Evolutionary conservation across 2,329 filamentous ascomycete species (phyloP), one percentile per base, ranked within the genome.

Genomic region (Xylaria sp.): DNA sequence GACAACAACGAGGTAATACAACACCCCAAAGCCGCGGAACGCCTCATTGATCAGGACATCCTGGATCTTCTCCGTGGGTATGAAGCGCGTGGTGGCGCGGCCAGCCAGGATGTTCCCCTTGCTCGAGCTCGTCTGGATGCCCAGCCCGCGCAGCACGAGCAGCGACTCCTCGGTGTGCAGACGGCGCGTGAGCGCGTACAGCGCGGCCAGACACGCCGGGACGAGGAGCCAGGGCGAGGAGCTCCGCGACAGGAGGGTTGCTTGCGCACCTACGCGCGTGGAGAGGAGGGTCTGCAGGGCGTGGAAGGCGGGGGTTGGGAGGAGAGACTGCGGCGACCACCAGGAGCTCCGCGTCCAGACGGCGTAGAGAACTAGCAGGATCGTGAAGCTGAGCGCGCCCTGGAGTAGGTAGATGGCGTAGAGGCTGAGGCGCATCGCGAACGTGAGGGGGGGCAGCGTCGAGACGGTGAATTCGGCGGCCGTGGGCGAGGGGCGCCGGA

Each of bases 1-100:
- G 61, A 98, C 91, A 34, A 98, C 92, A 4, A 93, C 89, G 8
- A 99, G 83, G 77, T 97, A 98, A 77, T 95, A 97, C 48, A 91
- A 84, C 42, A 98, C 94, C 81, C 94, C 93, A 76, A 98, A 97
- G 0, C 94, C 94, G 65, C 89, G 89, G 80, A 98, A 98, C 3
- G 94, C 96, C 83, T 99, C 96, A 78, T 98, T 94, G 59, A 99
- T 92, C 62, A 98, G 89, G 65, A 99, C 91, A 78, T 99, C 96
- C 77, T 93, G 93, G 66, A 99, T 97, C 80, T 93, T 90, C 53
- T 92, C 92, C 0, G 95, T 97, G 0, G 96, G 95, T 67, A 99
- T 98, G 79, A 90, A 86, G 64, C 86, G 81, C 75, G 86, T 86
- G 75, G 51, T n/a, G 12, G 48, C 74, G 19, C 79, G 60, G 61